These are phyloP conservation scores for Eucalyptus shirleyi DNA, from an alignment of 345 rosid species.

Conservation along the genomic window DNA sequence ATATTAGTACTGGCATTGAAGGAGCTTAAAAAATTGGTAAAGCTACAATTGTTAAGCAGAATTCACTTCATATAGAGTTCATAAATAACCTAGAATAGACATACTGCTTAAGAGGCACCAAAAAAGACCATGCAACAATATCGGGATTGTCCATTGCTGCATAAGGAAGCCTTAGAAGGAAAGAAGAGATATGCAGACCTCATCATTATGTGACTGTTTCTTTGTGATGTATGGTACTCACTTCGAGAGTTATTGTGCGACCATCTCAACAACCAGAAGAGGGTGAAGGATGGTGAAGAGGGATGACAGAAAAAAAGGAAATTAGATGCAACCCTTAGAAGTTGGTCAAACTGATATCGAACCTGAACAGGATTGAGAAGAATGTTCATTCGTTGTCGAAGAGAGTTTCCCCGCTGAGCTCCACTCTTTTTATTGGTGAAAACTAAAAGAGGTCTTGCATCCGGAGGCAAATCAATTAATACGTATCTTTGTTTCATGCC, in stretches of 20 bases:
- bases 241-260: neutral
- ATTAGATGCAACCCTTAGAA: neutral
- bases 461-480: slow-evolving; percentile 55
- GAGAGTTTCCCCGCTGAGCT: slow-evolving; percentile 64
- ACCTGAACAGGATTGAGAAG: slow-evolving; percentile 88
- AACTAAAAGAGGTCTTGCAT: slow-evolving; percentile 74
- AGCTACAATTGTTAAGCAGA: neutral
- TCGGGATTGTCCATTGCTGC: neutral
- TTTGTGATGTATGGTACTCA: neutral
- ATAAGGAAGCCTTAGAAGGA: neutral
- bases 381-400: slow-evolving; percentile 56
- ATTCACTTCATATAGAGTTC: neutral
- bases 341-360: neutral
- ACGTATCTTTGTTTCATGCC: slow-evolving; percentile 59
- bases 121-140: neutral
- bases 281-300: neutral
- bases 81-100: neutral
- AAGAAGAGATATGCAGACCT: neutral
- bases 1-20: neutral
- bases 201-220: neutral
- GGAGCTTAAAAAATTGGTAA: neutral
- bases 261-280: neutral
- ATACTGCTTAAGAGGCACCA: neutral
- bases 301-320: neutral
- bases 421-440: slow-evolving; percentile 86